Base-by-base conservation (phyloP, 2,329 filamentous ascomycete species). In the Diaporthe ilicicola region DNA sequence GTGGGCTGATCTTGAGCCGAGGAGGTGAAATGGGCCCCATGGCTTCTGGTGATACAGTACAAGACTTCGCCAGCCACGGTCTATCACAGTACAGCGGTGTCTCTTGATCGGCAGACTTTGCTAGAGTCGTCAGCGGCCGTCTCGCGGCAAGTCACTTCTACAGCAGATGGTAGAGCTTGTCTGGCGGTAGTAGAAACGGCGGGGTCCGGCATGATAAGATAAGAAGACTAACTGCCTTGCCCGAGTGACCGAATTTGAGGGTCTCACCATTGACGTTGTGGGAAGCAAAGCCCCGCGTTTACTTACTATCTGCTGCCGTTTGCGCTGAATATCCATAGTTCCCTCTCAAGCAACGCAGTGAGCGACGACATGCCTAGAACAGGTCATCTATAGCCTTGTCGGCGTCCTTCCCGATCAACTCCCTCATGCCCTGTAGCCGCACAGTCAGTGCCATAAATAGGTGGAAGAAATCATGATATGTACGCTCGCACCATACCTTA, bases 341-440 rank as follows among this genome's bases (percentile, higher is more conserved):
- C 34, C 17, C 32, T 70, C 24, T 8, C 56, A 66, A 55, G 12
- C 24, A 65, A 37, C 8, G 3, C 24, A n/a, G 54, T 51, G 10
- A 56, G 51, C 24, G 39, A 24, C 27, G 24, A 5, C 17, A 8
- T 17, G 34, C 53, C 77, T 79, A 96, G 76, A 97, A 91, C 72
- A 99, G 84, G 80, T 97, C 95, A 74, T 94, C 90, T 74, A 99
- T 92, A 19, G 92, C 91, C 84, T 98, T 98, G 80, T 98, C 95
- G 10, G 95, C 93, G 79, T 99, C 96, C 77, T 94, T 93, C 78
- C 93, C 93, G 78, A 99, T 97, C 77, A 99, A 83, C 39, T 97
- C 94, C 68, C 96, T 83, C 96, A 99, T 99, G 34, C 95, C 96
- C 94, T 97, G n/a, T 72, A 59, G 32, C 32, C 39, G 42, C 48